Base-by-base conservation (phyloP, 176 grass and related monocot species). In the Stipa capillata region DNA sequence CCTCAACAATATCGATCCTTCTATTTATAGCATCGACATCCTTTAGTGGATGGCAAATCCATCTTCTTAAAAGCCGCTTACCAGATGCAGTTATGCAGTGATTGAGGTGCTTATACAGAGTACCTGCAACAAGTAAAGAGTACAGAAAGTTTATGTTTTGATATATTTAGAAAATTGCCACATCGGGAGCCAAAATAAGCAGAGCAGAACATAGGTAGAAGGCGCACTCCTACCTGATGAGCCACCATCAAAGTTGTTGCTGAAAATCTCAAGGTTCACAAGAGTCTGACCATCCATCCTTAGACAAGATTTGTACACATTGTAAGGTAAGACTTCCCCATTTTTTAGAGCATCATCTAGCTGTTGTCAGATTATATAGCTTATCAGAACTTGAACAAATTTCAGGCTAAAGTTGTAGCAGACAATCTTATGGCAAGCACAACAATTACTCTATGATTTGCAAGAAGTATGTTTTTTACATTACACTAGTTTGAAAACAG, bases 281-380 rank as follows among this genome's bases (percentile, higher is more conserved):
- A 97, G 95, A 53, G 95, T 94, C 64, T 97, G 95, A 42, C 95
- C 95, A 69, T 94, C 92, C 95, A 97, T 94, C 83, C 89, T 97
- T 76, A 97, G 78, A 78, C 85, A 97, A 58, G 87, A 87, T 91
- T 83, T 90, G 63, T 97, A 97, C 29, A 97, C 87, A 37, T 89
- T 85, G 78, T 97, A 94, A 61, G 95, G 80, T 69, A 92, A 85
- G 59, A 97, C 74, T 57, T 92, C 92, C 12, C 95, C 95, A 73
- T 97, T 97, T 85, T 72, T 91, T 56, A 97, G 76, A 82, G 87
- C 80, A 87, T 90, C 89, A 10, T 89, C 83, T 52, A 94, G 74
- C 95, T 97, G 89, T 44, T 90, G 74, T 64, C 59, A 85, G 53
- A 87, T 80, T 80, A 68, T n/a, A n/a, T 51, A 79, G 24, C 45